phyloP scores from a whole-genome alignment of 192 early-diverging fungal species.

The Podila epicladia region DNA sequence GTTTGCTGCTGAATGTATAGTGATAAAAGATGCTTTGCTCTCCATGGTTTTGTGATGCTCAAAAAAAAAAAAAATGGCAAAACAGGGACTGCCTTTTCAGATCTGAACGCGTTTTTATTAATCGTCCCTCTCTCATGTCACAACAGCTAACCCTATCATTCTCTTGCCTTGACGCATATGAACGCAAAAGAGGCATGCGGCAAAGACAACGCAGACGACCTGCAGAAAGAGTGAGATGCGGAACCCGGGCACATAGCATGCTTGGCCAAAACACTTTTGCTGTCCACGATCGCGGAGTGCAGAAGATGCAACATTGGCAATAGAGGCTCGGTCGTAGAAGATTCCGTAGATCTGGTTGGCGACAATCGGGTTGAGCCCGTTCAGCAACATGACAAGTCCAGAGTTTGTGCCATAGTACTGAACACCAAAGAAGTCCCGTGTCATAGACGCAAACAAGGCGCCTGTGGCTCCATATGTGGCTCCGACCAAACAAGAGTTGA shows the following conservation, averaged over 20 bases:
- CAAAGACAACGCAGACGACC: constrained; percentile 25
- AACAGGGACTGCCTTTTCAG: not conserved
- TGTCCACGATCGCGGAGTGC: constrained; percentile 1
- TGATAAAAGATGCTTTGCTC: not conserved
- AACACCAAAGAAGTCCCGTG: constrained; percentile 40
- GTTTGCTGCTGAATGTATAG: not conserved
- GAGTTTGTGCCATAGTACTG: constrained; percentile 37
- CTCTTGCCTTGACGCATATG: constrained; percentile 31
- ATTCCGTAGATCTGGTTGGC: constrained; percentile 43
- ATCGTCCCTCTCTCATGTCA: no score
- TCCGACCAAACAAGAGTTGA: constrained; percentile 35
- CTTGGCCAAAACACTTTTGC: constrained; percentile 19
- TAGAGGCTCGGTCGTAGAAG: constrained; percentile 39
- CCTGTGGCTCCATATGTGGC: constrained; percentile 43
- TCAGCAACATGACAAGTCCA: constrained; percentile 48
- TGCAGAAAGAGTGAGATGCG: constrained; percentile 34
- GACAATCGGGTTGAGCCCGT: constrained; percentile 43
- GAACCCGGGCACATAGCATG: constrained; percentile 35
- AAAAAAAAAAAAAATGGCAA: constrained; percentile 3
- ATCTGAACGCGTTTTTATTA: not conserved
- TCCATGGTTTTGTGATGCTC: constrained; percentile 17
- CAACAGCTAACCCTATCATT: not conserved
- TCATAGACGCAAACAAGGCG: constrained; percentile 44
- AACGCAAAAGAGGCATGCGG: constrained; percentile 33
- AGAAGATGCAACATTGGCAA: not conserved